Conservation (phyloP, 371 early-diverging fungal genomes). For the Lichtheimia ornata region DNA sequence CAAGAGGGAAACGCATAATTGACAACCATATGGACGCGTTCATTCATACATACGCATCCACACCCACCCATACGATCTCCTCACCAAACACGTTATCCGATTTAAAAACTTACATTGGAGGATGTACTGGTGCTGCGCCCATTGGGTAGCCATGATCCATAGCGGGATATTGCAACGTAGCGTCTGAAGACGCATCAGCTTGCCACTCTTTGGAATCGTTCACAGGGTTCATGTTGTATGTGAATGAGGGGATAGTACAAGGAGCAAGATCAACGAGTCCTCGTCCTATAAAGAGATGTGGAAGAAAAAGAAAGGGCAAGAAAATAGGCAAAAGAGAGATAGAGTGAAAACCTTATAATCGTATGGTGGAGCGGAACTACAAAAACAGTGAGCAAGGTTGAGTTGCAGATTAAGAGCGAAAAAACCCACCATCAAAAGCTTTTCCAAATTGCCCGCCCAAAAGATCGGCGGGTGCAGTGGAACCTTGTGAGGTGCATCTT, state of each 20-base stretch:
- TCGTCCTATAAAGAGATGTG: too few relatives aligned
- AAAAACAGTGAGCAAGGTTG: conserved; percentile 1
- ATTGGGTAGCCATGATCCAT: conserved; percentile 12
- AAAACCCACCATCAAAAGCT: too few relatives aligned
- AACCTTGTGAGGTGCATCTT: neutral
- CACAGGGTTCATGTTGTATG: conserved; percentile 7
- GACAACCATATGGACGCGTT: neutral
- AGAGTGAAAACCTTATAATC: conserved; percentile 4
- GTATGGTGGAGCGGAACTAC: conserved; percentile 2
- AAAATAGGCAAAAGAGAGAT: conserved; percentile 3
- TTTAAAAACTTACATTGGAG: conserved; percentile 12
- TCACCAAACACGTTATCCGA: neutral
- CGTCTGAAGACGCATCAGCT: conserved; percentile 2
- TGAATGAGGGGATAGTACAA: neutral
- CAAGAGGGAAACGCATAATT: neutral
- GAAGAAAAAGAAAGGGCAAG: conserved; percentile 5
- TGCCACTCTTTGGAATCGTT: conserved; percentile 15
- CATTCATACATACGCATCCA: neutral
- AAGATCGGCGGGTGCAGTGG: conserved; percentile 5
- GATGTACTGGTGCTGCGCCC: conserved; percentile 11
- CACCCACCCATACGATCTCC: too few relatives aligned
- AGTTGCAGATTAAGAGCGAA: neutral
- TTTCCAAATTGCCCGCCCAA: neutral
- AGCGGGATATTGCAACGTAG: conserved; percentile 8
- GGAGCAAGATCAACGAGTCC: neutral